Conservation (phyloP, 495 filamentous ascomycete species). For the Penicillium mononematosum region DNA sequence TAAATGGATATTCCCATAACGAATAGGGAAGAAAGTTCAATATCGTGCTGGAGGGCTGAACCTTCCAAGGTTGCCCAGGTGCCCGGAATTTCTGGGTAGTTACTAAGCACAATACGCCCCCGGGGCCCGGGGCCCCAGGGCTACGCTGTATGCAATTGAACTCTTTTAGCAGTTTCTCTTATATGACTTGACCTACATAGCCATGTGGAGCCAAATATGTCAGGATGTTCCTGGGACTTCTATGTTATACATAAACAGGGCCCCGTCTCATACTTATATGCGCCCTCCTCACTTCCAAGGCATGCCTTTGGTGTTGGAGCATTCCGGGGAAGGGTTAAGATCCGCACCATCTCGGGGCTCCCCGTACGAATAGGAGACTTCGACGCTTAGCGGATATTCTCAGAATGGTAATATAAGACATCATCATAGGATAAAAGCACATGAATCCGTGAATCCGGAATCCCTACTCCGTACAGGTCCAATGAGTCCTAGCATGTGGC, state of each 20-base stretch:
- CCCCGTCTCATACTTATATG: background rate
- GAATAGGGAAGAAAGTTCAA: background rate
- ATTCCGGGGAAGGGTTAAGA: background rate
- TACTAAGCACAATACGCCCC: background rate
- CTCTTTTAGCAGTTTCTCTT: background rate
- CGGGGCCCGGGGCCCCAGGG: background rate
- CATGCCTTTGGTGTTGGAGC: conserved; percentile 8
- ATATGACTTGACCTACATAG: background rate
- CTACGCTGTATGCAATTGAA: background rate
- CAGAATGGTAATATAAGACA: background rate
- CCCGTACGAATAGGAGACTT: conserved; percentile 1
- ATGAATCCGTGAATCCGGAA: background rate
- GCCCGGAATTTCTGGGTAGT: background rate
- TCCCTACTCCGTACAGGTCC: background rate
- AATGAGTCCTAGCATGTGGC: conserved; percentile 17
- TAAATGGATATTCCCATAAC: background rate
- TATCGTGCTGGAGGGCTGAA: background rate
- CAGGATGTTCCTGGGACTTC: background rate
- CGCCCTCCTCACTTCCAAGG: conserved; percentile 10
- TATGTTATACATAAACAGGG: background rate
- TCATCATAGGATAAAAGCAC: background rate
- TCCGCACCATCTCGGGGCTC: background rate
- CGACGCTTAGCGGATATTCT: background rate
- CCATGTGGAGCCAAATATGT: conserved; percentile 5
- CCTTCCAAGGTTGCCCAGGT: no score